Conservation (phyloP, 1,284 basidiomycete genomes). For the Cerrena zonata region DNA sequence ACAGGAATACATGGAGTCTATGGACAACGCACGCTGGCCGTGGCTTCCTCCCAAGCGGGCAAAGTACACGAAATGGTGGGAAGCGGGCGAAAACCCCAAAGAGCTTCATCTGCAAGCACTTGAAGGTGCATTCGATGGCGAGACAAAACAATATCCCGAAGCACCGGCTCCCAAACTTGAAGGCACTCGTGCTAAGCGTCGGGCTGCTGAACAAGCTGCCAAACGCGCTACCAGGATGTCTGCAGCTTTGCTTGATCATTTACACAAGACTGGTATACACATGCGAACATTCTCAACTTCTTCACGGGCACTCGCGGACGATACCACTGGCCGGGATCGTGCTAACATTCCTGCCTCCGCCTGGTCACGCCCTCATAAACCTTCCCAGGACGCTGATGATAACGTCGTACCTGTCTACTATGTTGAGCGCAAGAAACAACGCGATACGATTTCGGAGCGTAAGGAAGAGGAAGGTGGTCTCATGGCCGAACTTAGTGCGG, state of each 20-base stretch:
- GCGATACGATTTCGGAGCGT: conserved; percentile 27
- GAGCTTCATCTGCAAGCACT: conserved; percentile 15
- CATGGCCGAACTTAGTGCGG: conserved; percentile 31
- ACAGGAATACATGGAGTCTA: conserved; percentile 17
- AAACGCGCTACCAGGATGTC: neutral
- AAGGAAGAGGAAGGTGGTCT: conserved; percentile 31
- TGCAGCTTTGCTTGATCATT: conserved; percentile 8
- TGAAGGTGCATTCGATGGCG: conserved; percentile 10
- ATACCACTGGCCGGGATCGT: conserved; percentile 9
- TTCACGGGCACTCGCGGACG: conserved; percentile 2
- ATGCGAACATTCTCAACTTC: conserved; percentile 28
- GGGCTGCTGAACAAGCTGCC: neutral
- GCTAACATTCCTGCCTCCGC: conserved; percentile 15
- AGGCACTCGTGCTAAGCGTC: neutral
- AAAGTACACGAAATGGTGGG: conserved; percentile 26
- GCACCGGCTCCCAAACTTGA: neutral
- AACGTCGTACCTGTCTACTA: conserved; percentile 29
- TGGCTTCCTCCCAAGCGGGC: conserved; percentile 16
- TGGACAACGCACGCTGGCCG: conserved; percentile 41
- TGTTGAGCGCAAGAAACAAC: conserved; percentile 30
- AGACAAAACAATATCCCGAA: neutral
- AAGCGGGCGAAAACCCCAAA: conserved; percentile 12
- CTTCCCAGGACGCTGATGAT: conserved; percentile 26
- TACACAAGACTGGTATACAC: conserved; percentile 8
- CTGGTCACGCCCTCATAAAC: conserved; percentile 24